These are phyloP conservation scores for Cladobotryum mycophilum DNA, from an alignment of 2,329 filamentous ascomycete species.

Conservation along the genomic window DNA sequence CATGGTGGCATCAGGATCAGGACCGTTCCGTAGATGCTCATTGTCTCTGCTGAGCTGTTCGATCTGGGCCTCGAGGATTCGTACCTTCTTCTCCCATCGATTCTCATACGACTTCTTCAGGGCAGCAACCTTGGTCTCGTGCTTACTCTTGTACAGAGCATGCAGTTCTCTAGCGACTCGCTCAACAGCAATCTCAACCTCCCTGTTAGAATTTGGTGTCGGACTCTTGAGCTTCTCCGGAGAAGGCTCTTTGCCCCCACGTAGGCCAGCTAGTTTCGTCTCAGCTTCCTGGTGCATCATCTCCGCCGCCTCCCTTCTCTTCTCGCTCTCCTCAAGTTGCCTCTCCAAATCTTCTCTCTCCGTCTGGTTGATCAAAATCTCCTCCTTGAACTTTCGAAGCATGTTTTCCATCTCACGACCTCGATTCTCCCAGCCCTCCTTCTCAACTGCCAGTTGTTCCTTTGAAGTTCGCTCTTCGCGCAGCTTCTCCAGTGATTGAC, in stretches of 20 bases:
- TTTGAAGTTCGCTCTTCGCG: conserved; percentile 67
- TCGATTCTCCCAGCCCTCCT: conserved; percentile 75
- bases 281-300: conserved; percentile 70
- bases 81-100: conserved; percentile 82
- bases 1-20: conserved; percentile 62
- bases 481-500: conserved; percentile 75
- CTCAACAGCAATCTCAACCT: conserved; percentile 80
- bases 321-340: conserved; percentile 71
- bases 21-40: conserved; percentile 60
- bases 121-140: conserved; percentile 90
- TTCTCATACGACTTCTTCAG: conserved; percentile 80
- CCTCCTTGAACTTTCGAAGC: conserved; percentile 71
- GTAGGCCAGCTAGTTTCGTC: conserved; percentile 68
- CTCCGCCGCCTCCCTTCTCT: conserved; percentile 66
- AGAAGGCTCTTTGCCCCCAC: conserved; percentile 48
- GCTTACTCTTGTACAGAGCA: conserved; percentile 90
- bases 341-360: conserved; percentile 74
- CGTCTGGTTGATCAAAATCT: conserved; percentile 70
- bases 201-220: conserved; percentile 35
- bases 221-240: conserved; percentile 34
- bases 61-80: conserved; percentile 67
- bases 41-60: conserved; percentile 67
- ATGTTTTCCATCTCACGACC: conserved; percentile 81
- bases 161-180: conserved; percentile 93
- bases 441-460: conserved; percentile 68